Evolutionary conservation across 2,329 filamentous ascomycete species (phyloP).

Genomic region (Pseudogymnoascus sp.): DNA sequence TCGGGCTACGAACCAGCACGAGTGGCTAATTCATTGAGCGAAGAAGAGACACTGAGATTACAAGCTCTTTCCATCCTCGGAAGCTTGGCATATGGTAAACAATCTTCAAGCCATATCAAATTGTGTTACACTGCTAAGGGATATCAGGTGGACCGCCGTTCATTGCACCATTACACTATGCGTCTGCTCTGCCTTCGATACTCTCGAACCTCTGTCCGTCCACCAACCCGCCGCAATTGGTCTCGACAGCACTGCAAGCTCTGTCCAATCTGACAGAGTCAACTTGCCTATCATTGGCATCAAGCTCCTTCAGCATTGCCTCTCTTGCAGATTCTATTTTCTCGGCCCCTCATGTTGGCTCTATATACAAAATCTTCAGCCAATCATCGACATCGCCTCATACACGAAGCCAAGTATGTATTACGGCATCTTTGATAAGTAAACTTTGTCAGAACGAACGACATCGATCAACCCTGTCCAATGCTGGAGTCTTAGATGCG

Average conservation of each 20-base stretch:
- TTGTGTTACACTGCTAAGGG: slow-evolving; percentile 1
- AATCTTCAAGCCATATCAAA: background rate
- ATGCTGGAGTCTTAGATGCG: slow-evolving; percentile 67
- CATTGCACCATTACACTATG: slow-evolving; percentile 63
- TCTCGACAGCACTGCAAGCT: slow-evolving; percentile 66
- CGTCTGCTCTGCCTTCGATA: slow-evolving; percentile 60
- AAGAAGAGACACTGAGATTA: slow-evolving; percentile 61
- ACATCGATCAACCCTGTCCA: slow-evolving; percentile 65
- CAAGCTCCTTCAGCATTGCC: slow-evolving; percentile 40
- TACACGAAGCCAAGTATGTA: slow-evolving; percentile 53
- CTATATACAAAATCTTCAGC: slow-evolving; percentile 58
- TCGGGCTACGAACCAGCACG: slow-evolving; percentile 37
- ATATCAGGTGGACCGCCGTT: slow-evolving; percentile 68
- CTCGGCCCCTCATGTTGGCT: slow-evolving; percentile 50
- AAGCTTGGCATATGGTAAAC: slow-evolving; percentile 73
- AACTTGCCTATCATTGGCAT: slow-evolving; percentile 41
- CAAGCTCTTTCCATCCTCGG: slow-evolving; percentile 80
- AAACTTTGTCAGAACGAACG: slow-evolving; percentile 58
- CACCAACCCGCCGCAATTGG: slow-evolving; percentile 56
- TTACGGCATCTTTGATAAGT: slow-evolving; percentile 50
- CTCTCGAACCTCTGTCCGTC: slow-evolving; percentile 61
- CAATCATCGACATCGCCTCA: slow-evolving; percentile 45
- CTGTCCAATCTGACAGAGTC: slow-evolving; percentile 66
- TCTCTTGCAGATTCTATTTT: slow-evolving; percentile 61
- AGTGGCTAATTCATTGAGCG: slow-evolving; percentile 35